Conservation (phyloP, 805 yeast species). For the Myxozyma mucilagina region DNA sequence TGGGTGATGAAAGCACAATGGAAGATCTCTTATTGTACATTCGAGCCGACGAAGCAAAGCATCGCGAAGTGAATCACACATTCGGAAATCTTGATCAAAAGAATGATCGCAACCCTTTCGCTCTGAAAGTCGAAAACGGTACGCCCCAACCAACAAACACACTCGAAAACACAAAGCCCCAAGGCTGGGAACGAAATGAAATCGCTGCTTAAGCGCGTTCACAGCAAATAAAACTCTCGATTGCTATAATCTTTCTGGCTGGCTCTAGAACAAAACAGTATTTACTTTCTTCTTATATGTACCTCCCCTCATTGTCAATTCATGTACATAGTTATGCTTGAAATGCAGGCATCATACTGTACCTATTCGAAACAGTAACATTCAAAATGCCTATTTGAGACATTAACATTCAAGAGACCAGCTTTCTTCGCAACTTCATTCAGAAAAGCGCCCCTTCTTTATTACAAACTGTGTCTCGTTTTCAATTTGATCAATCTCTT, state of each 20-base stretch:
- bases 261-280: no score
- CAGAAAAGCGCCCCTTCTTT: background rate
- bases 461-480: slow-evolving; percentile 9
- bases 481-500: background rate
- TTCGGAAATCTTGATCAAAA: slow-evolving; percentile 60
- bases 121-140: slow-evolving; percentile 43
- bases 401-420: no score
- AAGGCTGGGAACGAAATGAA: slow-evolving; percentile 43
- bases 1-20: slow-evolving; percentile 54
- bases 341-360: no score
- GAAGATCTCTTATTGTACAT: slow-evolving; percentile 60
- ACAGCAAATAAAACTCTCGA: background rate
- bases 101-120: slow-evolving; percentile 69
- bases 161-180: slow-evolving; percentile 35
- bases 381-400: no score
- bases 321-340: no score
- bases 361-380: no score
- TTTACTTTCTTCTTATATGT: no score
- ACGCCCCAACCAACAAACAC: slow-evolving; percentile 43
- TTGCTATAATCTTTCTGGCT: background rate
- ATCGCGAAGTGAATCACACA: slow-evolving; percentile 77
- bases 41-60: slow-evolving; percentile 78
- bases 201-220: slow-evolving; percentile 34
- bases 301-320: no score
- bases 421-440: background rate